phyloP scores from a whole-genome alignment of 2,329 filamentous ascomycete species.

The Mariannaea elegans region DNA sequence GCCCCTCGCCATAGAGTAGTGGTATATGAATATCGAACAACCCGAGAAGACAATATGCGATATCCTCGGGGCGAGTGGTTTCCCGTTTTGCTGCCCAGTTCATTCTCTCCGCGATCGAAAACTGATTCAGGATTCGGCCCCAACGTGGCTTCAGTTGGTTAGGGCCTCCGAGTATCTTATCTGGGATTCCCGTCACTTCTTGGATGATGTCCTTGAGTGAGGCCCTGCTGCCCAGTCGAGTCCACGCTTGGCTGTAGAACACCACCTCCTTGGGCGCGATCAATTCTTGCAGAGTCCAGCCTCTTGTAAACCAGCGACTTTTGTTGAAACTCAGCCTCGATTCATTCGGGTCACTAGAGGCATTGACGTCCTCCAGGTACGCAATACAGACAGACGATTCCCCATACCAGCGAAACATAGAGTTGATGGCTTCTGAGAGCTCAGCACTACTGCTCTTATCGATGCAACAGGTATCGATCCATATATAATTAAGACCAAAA shows the following conservation, averaged over 20 bases:
- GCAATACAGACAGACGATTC: conserved; percentile 38
- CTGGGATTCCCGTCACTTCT: conserved; percentile 29
- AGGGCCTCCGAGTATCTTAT: conserved; percentile 25
- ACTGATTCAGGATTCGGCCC: conserved; percentile 12
- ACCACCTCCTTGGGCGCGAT: conserved; percentile 39
- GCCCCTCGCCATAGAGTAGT: conserved; percentile 45
- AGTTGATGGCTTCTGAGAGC: conserved; percentile 44
- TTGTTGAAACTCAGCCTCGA: neutral
- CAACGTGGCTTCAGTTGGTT: conserved; percentile 21
- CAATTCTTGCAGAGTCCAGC: conserved; percentile 44
- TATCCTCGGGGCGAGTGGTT: conserved; percentile 43
- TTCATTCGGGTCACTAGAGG: conserved; percentile 2
- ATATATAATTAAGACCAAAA: conserved; percentile 36
- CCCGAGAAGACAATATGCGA: conserved; percentile 45
- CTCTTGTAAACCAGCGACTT: conserved; percentile 41
- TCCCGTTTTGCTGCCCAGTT: conserved; percentile 42
- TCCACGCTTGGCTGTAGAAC: conserved; percentile 38
- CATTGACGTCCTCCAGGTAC: conserved; percentile 35
- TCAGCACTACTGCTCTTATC: conserved; percentile 45
- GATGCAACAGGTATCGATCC: conserved; percentile 46
- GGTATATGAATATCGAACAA: conserved; percentile 47
- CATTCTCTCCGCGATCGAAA: conserved; percentile 42
- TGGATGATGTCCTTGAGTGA: conserved; percentile 32
- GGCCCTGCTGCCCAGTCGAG: conserved; percentile 25
- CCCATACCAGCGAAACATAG: conserved; percentile 47